phyloP scores from a whole-genome alignment of 495 filamentous ascomycete genomes.

The Penicillium egyptiacum region DNA sequence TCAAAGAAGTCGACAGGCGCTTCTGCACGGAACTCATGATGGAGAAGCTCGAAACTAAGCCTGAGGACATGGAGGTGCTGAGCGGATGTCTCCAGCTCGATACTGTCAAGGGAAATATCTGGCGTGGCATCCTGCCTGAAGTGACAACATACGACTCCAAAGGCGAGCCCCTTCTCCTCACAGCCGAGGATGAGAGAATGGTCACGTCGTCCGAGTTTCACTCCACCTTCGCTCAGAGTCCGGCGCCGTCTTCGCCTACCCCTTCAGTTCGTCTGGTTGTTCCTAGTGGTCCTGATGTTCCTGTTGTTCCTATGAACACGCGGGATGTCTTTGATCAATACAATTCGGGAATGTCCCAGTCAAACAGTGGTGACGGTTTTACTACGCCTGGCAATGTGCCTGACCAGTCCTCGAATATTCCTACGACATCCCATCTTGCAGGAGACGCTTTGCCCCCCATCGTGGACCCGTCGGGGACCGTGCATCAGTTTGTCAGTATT shows the following conservation, averaged over 20 bases:
- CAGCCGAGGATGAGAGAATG: neutral
- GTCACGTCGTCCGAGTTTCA: neutral
- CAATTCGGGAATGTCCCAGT: neutral
- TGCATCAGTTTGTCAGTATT: neutral
- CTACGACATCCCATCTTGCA: neutral
- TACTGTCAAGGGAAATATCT: neutral
- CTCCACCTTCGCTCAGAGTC: neutral
- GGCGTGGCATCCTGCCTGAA: slow-evolving; percentile 1
- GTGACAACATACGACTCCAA: neutral
- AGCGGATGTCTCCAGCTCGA: neutral
- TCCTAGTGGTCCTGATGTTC: neutral
- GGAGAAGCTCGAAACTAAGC: neutral
- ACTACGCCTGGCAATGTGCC: neutral
- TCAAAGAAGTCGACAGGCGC: neutral
- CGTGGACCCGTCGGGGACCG: neutral
- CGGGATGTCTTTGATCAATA: neutral
- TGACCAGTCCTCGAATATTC: neutral
- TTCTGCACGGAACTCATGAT: neutral
- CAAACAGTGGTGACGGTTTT: neutral
- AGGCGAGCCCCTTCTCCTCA: neutral
- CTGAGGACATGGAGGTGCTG: neutral
- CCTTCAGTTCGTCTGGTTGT: neutral
- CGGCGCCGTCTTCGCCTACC: neutral
- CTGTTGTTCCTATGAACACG: neutral
- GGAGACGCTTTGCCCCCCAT: neutral